Evolutionary conservation across 2,329 filamentous ascomycete species (phyloP).

Genomic region (Ophiostoma quercus): DNA sequence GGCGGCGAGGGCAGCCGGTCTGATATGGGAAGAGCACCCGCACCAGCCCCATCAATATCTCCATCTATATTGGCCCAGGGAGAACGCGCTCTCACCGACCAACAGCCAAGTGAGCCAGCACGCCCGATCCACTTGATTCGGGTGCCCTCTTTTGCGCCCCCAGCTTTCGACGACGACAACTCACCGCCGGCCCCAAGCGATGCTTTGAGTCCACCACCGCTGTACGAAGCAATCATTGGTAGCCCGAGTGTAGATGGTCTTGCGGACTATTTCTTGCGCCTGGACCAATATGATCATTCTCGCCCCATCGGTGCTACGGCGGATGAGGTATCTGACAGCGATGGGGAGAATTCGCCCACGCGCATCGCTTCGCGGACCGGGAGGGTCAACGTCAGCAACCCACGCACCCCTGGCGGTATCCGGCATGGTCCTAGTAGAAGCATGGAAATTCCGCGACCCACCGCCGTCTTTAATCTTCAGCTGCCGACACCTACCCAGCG

Average conservation of each 20-base stretch:
- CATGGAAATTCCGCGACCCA: slow-evolving; percentile 49
- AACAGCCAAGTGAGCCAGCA: slow-evolving; percentile 35
- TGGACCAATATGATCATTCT: slow-evolving; percentile 62
- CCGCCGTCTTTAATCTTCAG: slow-evolving; percentile 32
- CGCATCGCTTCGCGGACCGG: slow-evolving; percentile 48
- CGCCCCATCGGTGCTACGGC: not conserved
- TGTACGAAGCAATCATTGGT: slow-evolving; percentile 74
- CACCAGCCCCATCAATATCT: not conserved
- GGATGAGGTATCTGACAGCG: slow-evolving; percentile 40
- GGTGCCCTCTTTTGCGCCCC: slow-evolving; percentile 80
- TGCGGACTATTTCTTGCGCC: slow-evolving; percentile 79
- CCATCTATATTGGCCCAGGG: slow-evolving; percentile 33
- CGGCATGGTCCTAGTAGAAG: slow-evolving; percentile 52
- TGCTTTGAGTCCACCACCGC: slow-evolving; percentile 71
- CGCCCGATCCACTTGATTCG: slow-evolving; percentile 81
- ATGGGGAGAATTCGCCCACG: slow-evolving; percentile 36
- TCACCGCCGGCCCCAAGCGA: slow-evolving; percentile 53
- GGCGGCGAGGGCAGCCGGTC: not conserved
- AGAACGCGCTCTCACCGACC: slow-evolving; percentile 26
- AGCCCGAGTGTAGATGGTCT: slow-evolving; percentile 62
- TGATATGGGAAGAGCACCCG: not conserved
- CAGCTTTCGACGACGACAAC: slow-evolving; percentile 75
- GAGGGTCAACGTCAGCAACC: slow-evolving; percentile 54
- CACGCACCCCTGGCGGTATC: slow-evolving; percentile 47
- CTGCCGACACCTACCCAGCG: slow-evolving; percentile 25